phyloP scores from a whole-genome alignment of 1,284 basidiomycete species.

The Mycena citricolor region DNA sequence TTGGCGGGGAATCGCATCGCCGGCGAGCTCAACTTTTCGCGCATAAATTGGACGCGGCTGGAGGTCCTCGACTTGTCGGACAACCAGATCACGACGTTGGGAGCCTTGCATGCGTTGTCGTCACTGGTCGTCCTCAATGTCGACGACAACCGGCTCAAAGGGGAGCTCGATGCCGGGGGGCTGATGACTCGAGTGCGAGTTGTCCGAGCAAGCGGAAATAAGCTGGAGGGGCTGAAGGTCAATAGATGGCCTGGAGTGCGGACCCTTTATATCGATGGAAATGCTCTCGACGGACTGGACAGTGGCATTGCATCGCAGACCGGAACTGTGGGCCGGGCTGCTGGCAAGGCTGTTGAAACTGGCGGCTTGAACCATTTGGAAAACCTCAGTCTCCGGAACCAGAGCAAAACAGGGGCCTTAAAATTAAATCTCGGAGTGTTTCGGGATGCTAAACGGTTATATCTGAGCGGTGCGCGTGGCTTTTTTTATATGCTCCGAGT shows the following conservation, averaged over 20 bases:
- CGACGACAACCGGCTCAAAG: slow-evolving; percentile 74
- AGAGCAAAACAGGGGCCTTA: slow-evolving; percentile 56
- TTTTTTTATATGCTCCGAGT: slow-evolving; percentile 16
- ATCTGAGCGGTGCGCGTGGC: slow-evolving; percentile 78
- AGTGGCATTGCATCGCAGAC: slow-evolving; percentile 11
- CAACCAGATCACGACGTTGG: slow-evolving; percentile 68
- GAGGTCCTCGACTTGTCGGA: slow-evolving; percentile 83
- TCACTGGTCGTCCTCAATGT: slow-evolving; percentile 74
- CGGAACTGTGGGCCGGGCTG: slow-evolving; percentile 9
- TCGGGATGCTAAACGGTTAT: slow-evolving; percentile 88
- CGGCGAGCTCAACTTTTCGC: slow-evolving; percentile 60
- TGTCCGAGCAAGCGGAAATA: slow-evolving; percentile 84
- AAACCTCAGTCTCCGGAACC: slow-evolving; percentile 90
- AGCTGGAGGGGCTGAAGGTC: slow-evolving; percentile 69
- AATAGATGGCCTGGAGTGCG: slow-evolving; percentile 72
- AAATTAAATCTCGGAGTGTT: slow-evolving; percentile 51
- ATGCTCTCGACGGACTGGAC: slow-evolving; percentile 52
- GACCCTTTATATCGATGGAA: slow-evolving; percentile 92
- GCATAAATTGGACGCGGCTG: slow-evolving; percentile 74
- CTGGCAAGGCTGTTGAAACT: slow-evolving; percentile 40
- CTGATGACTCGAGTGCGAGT: slow-evolving; percentile 74
- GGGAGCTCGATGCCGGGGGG: slow-evolving; percentile 49
- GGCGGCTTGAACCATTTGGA: slow-evolving; percentile 70
- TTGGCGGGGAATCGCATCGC: slow-evolving; percentile 76
- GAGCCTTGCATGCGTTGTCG: slow-evolving; percentile 61